A percentile compares a stretch with the other conserved stretches of the same genome.
These are phyloP conservation scores for Pelargonium australe DNA, from an alignment of 441 rosid genomes.

Conservation along the genomic window DNA sequence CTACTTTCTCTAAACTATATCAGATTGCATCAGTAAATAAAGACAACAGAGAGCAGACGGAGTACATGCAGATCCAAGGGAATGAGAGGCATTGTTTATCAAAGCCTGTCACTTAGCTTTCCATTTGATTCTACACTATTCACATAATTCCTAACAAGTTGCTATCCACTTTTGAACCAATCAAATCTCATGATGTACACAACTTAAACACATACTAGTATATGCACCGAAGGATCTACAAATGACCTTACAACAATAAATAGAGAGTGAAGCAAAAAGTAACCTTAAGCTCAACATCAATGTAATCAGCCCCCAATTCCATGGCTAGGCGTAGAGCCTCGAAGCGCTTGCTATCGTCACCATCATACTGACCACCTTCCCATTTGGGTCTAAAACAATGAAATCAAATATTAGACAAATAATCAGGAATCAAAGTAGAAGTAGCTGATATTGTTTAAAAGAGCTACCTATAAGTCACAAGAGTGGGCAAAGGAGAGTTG, in stretches of 20 bases:
- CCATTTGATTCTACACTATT: too few relatives aligned
- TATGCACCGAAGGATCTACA: too few relatives aligned
- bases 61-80: too few relatives aligned
- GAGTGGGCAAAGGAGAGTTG: slow-evolving; percentile 47
- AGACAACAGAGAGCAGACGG: background rate
- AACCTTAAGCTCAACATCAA: slow-evolving; percentile 59
- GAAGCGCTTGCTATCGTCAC: slow-evolving; percentile 39
- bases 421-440: background rate
- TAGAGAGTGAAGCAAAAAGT: background rate
- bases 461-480: slow-evolving; percentile 44
- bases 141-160: too few relatives aligned
- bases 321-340: slow-evolving; percentile 43
- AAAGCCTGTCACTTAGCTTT: background rate
- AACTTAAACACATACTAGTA: too few relatives aligned
- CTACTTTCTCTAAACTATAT: background rate
- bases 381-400: slow-evolving; percentile 37
- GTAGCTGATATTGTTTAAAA: background rate
- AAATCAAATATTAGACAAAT: background rate
- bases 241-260: background rate
- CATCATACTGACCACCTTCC: slow-evolving; percentile 60
- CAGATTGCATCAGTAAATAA: background rate
- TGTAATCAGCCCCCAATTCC: slow-evolving; percentile 48
- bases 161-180: too few relatives aligned
- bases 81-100: background rate
- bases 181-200: too few relatives aligned